Evolutionary conservation across 441 rosid genomes (phyloP).

Genomic region (Gossypium schwendimanii): DNA sequence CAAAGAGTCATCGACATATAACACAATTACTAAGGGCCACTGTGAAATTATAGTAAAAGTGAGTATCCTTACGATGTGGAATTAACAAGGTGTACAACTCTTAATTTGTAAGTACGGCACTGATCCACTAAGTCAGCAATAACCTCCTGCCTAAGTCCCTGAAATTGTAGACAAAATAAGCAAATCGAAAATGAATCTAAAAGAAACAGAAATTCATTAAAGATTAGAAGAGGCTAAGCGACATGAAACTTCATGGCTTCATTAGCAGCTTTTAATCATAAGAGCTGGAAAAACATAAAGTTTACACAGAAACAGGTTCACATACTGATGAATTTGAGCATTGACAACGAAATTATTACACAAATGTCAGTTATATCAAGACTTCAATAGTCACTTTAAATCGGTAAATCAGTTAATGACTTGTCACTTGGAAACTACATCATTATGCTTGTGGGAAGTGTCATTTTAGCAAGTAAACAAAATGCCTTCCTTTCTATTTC

Average conservation of each 20-base stretch:
- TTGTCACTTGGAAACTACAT: not conserved
- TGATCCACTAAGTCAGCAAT: constrained; percentile 93
- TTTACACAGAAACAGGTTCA: not conserved
- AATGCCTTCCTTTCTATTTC: constrained; percentile 1
- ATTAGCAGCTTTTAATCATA: not conserved
- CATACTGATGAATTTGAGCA: not conserved
- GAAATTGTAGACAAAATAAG: constrained; percentile 16
- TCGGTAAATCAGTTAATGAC: not conserved
- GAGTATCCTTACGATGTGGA: constrained; percentile 75
- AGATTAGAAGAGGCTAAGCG: constrained; percentile 7
- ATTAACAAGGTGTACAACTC: constrained; percentile 97
- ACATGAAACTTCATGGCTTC: not conserved
- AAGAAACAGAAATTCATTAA: not conserved
- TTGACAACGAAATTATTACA: not conserved
- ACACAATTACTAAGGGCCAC: not conserved
- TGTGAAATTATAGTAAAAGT: constrained; percentile 2
- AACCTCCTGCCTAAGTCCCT: constrained; percentile 97
- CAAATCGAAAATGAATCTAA: not conserved
- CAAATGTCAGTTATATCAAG: not conserved
- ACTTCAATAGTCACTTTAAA: not conserved
- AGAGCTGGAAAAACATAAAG: not conserved
- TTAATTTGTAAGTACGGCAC: constrained; percentile 91
- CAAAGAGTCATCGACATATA: not conserved
- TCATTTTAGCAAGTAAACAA: not conserved
- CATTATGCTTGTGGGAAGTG: not conserved